A percentile compares a stretch with the other conserved stretches of the same genome.
phyloP scores from a whole-genome alignment of 2,329 filamentous ascomycete genomes.

The Scytalidium lignicola region DNA sequence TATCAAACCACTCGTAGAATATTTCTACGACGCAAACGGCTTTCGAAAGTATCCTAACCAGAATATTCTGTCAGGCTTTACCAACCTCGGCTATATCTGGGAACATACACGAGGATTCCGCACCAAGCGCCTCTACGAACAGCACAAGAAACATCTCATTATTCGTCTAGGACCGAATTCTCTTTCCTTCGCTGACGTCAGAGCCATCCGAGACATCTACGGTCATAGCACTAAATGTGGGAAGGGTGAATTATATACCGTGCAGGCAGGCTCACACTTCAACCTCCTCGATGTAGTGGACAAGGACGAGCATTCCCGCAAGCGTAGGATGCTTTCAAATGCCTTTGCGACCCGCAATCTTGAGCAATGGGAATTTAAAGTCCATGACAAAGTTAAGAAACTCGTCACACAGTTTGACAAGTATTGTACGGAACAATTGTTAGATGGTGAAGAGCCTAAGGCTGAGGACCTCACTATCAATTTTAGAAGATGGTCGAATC shows the following conservation, averaged over 20 bases:
- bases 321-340: conserved; percentile 35
- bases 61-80: background rate
- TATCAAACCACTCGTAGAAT: background rate
- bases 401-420: conserved; percentile 21
- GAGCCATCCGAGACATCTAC: conserved; percentile 39
- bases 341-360: conserved; percentile 38
- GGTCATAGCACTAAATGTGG: conserved; percentile 36
- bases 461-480: conserved; percentile 23
- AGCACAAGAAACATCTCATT: background rate
- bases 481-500: conserved; percentile 15
- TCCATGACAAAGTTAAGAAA: conserved; percentile 34
- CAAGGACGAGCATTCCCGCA: conserved; percentile 37
- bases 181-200: conserved; percentile 31
- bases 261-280: conserved; percentile 33
- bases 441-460: conserved; percentile 18
- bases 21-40: background rate
- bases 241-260: conserved; percentile 33
- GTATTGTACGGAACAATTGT: conserved; percentile 27
- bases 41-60: conserved; percentile 1
- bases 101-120: background rate
- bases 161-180: conserved; percentile 2
- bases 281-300: conserved; percentile 38
- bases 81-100: background rate
- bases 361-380: conserved; percentile 38
- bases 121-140: background rate